Base-by-base conservation (phyloP, 2,329 filamentous ascomycete genomes). In the Bipolaris sorokiniana region DNA sequence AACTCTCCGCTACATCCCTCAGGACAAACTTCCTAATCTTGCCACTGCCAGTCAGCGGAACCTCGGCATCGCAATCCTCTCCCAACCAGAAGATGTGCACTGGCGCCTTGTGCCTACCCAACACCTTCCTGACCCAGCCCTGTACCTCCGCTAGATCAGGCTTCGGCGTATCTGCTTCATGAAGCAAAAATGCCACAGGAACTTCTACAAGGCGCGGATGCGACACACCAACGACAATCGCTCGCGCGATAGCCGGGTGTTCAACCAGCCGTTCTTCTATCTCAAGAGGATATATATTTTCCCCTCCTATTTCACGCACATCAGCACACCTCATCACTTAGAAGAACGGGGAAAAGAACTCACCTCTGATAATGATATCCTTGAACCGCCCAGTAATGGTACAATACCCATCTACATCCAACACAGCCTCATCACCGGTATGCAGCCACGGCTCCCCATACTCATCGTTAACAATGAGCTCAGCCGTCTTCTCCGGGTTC, bases 51-150 rank as follows among this genome's bases (percentile, higher is more conserved):
- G 79, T 81, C 40, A 78, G 67, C 9, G 79, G 79, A 0, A 79
- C 63, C 6, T 71, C 68, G 0, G 65, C 65, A 26, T 72, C 67
- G 13, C 74, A 77, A 33, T 76, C 75, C 45, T 78, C 79, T 0
- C 90, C 90, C 23, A 93, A 81, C 84, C 90, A 91, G 71, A 92
- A 92, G n/a, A 93, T 73, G 72, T 92, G 84, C 7, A 84, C 80
- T 0, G 90, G 90, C 3, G 88, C 86, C 63, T 80, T 80, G 51
- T 79, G 77, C 37, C 76, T 60, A 1, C 77, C 77, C 28, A 79
- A 55, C 3, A 71, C 70, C 48, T 76, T 65, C 47, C 74, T 70
- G 2, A 74, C 74, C 77, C 77, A 79, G 10, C 52, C 63, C 51
- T 73, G 72, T 2, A 79, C 64, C 23, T 73, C 73, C 9, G 76